Percentiles rank a stretch among this genome's conserved stretches.
Evolutionary conservation across 352 stramenopile genomes (phyloP).

Genomic region (Globisporangium yorkense): DNA sequence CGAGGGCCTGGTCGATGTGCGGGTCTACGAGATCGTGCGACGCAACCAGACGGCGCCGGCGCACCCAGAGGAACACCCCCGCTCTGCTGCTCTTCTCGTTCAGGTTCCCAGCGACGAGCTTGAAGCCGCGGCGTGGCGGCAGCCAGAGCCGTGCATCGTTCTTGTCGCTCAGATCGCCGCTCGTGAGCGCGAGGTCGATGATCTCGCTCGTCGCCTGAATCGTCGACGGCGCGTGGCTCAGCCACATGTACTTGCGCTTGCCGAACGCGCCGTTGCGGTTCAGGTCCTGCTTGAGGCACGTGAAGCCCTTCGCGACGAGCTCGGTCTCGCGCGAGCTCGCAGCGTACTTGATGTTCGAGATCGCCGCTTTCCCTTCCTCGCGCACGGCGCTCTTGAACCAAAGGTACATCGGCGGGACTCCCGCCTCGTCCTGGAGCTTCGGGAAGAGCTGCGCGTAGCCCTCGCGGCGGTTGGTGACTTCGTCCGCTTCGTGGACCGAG

Average conservation of each 20-base stretch:
- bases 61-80: slow-evolving; percentile 65
- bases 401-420: slow-evolving; percentile 34
- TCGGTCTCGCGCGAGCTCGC: slow-evolving; percentile 59
- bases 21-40: slow-evolving; percentile 53
- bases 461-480: slow-evolving; percentile 43
- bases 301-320: slow-evolving; percentile 65
- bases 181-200: slow-evolving; percentile 59
- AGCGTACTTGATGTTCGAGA: slow-evolving; percentile 64
- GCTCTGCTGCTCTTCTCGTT: slow-evolving; percentile 52
- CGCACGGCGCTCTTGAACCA: slow-evolving; percentile 53
- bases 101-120: slow-evolving; percentile 58
- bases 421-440: slow-evolving; percentile 42
- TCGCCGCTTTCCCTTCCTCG: slow-evolving; percentile 57
- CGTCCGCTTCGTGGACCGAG: slow-evolving; percentile 52
- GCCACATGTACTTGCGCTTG: slow-evolving; percentile 77
- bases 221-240: slow-evolving; percentile 43
- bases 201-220: slow-evolving; percentile 50
- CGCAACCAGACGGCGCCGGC: slow-evolving; percentile 25
- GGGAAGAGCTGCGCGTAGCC: slow-evolving; percentile 55
- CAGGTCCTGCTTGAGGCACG: slow-evolving; percentile 69
- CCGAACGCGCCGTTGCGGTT: slow-evolving; percentile 53
- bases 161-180: slow-evolving; percentile 58
- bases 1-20: slow-evolving; percentile 22
- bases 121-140: slow-evolving; percentile 66
- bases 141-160: slow-evolving; percentile 63